Conservation (phyloP, 1,284 basidiomycete species). For the Trametes pubescens region DNA sequence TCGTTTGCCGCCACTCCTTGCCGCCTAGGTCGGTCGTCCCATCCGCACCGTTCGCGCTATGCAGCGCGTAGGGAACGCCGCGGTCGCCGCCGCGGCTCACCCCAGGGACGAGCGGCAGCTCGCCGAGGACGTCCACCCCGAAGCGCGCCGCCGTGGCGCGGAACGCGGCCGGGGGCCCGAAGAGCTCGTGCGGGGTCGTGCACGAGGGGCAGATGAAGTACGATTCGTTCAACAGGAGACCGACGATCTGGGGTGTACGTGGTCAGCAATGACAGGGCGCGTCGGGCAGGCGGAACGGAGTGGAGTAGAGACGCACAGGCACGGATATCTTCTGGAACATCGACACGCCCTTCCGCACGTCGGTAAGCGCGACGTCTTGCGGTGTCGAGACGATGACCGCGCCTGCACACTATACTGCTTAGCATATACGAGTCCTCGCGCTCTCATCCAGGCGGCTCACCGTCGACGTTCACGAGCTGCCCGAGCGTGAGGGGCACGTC, state of each 20-base stretch:
- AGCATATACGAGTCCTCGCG: background rate
- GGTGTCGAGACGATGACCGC: conserved; percentile 95
- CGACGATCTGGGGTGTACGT: conserved; percentile 74
- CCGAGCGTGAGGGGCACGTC: conserved; percentile 95
- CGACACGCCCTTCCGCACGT: conserved; percentile 91
- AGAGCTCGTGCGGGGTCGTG: conserved; percentile 76
- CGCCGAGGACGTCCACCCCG: conserved; percentile 76
- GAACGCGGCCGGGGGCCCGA: conserved; percentile 79
- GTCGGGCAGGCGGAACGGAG: no score
- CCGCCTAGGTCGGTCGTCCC: conserved; percentile 47
- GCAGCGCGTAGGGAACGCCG: conserved; percentile 36
- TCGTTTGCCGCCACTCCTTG: conserved; percentile 55
- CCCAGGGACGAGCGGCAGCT: conserved; percentile 83
- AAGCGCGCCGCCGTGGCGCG: conserved; percentile 68
- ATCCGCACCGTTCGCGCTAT: conserved; percentile 62
- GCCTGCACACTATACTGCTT: conserved; percentile 53
- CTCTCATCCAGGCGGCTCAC: conserved; percentile 50
- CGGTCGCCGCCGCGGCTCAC: conserved; percentile 82
- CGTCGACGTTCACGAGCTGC: conserved; percentile 89
- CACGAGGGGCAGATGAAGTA: conserved; percentile 89
- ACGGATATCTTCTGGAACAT: conserved; percentile 94
- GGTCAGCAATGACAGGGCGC: no score
- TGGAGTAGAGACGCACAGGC: conserved; percentile 63
- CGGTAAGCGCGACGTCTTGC: conserved; percentile 92
- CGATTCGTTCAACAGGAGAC: conserved; percentile 91